Evolutionary conservation across 2,329 filamentous ascomycete genomes (phyloP).

Genomic region (Cladosporium sp.): DNA sequence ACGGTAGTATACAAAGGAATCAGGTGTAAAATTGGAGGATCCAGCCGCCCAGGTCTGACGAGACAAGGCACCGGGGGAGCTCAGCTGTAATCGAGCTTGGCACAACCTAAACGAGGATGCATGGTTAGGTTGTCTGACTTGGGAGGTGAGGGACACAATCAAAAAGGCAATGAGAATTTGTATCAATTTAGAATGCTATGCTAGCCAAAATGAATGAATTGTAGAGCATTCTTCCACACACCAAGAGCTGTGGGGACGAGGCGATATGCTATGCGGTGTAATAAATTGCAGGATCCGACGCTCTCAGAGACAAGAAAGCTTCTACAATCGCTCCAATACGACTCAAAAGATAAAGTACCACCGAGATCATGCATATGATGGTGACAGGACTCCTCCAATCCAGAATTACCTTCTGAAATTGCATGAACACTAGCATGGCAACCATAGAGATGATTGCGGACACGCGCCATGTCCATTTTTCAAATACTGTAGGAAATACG

Average conservation of each 20-base stretch:
- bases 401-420: constrained; percentile 18
- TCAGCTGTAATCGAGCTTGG: neutral
- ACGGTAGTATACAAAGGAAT: neutral
- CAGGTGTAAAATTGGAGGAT: neutral
- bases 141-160: too few species aligned
- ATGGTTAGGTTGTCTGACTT: neutral
- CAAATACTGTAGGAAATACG: constrained; percentile 33
- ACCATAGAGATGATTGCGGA: constrained; percentile 33
- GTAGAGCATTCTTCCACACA: neutral
- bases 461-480: constrained; percentile 36
- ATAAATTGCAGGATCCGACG: constrained; percentile 12
- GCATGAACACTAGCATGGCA: constrained; percentile 26
- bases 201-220: neutral
- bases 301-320: constrained; percentile 8
- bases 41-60: neutral
- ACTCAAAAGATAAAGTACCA: constrained; percentile 4
- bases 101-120: neutral
- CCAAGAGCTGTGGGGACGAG: neutral
- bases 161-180: too few species aligned
- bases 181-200: neutral
- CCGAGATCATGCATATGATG: constrained; percentile 4
- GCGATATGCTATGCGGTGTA: neutral
- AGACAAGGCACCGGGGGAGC: neutral
- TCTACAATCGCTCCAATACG: constrained; percentile 10
- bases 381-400: constrained; percentile 7